A percentile compares a stretch with the other conserved stretches of the same genome.
Evolutionary conservation across 129 eudicot genomes (phyloP).

Genomic region (Flaveria trinervia): DNA sequence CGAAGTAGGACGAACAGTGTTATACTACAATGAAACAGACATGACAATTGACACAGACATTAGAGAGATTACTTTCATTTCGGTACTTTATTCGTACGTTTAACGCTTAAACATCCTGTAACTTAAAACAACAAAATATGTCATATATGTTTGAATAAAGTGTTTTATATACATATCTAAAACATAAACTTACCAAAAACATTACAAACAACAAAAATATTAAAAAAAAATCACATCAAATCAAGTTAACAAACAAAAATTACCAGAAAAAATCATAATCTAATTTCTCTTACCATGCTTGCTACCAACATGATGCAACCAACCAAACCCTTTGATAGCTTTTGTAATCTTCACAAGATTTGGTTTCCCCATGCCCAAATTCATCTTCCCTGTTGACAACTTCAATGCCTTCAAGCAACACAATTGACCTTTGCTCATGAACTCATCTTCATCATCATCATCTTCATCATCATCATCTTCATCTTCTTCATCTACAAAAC

Average conservation of each 20-base stretch:
- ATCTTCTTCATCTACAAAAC: constrained; percentile 26
- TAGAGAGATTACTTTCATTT: too few species aligned
- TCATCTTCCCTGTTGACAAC: constrained; percentile 91
- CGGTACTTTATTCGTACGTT: too few species aligned
- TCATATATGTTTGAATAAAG: neutral
- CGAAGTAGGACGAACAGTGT: too few species aligned
- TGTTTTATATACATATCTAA: neutral
- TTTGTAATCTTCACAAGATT: constrained; percentile 70
- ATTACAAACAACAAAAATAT: neutral
- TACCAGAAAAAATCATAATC: neutral
- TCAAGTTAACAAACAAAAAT: neutral
- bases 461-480: constrained; percentile 43
- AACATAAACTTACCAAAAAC: neutral
- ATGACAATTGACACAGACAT: too few species aligned
- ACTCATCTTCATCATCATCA: constrained; percentile 53
- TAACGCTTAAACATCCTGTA: too few species aligned
- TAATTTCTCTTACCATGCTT: constrained; percentile 58
- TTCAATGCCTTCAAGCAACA: constrained; percentile 91
- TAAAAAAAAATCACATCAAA: neutral
- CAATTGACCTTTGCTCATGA: constrained; percentile 48
- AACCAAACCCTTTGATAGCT: constrained; percentile 84
- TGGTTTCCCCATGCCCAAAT: constrained; percentile 84
- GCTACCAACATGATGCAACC: constrained; percentile 68
- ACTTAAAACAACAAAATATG: too few species aligned
- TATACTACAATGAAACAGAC: too few species aligned